Percentiles rank a stretch among this genome's conserved stretches.
These are phyloP conservation scores for Agroathelia rolfsii DNA, from an alignment of 1,284 basidiomycete species.

Conservation along the genomic window DNA sequence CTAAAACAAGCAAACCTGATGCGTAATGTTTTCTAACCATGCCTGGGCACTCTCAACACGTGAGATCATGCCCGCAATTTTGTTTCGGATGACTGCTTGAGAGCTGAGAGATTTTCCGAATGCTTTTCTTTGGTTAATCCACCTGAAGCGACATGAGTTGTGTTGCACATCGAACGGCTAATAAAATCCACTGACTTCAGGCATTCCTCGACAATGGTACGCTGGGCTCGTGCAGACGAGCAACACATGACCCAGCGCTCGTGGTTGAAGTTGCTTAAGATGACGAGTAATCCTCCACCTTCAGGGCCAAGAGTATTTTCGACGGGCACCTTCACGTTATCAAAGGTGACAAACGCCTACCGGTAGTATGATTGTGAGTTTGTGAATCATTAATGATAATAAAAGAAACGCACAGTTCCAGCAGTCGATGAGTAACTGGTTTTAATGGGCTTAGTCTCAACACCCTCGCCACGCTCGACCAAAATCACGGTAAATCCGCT, in stretches of 20 bases:
- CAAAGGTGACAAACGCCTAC: slow-evolving; percentile 75
- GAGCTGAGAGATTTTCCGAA: slow-evolving; percentile 64
- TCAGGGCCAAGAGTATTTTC: slow-evolving; percentile 77
- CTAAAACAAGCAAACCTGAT: slow-evolving; percentile 63
- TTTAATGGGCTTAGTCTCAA: slow-evolving; percentile 74
- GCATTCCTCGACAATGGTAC: slow-evolving; percentile 41
- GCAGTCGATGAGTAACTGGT: slow-evolving; percentile 62
- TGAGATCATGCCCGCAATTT: slow-evolving; percentile 65
- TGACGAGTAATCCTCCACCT: slow-evolving; percentile 69
- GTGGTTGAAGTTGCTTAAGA: slow-evolving; percentile 55
- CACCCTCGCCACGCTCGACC: slow-evolving; percentile 61
- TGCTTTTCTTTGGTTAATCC: slow-evolving; percentile 54
- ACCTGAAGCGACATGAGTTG: slow-evolving; percentile 19
- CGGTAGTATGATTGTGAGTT: no score
- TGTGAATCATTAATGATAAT: no score
- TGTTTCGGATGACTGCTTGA: slow-evolving; percentile 64
- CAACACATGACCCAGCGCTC: slow-evolving; percentile 64
- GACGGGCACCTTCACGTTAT: slow-evolving; percentile 73
- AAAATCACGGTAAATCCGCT: slow-evolving; percentile 73
- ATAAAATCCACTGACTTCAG: slow-evolving; percentile 27
- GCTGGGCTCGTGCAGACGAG: slow-evolving; percentile 37
- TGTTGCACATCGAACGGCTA: background rate
- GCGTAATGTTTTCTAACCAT: slow-evolving; percentile 62
- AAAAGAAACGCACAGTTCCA: no score
- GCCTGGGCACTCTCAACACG: slow-evolving; percentile 55